These are phyloP conservation scores for Oligophagozyma castellii DNA, from an alignment of 1,139 yeast species.

Conservation along the genomic window DNA sequence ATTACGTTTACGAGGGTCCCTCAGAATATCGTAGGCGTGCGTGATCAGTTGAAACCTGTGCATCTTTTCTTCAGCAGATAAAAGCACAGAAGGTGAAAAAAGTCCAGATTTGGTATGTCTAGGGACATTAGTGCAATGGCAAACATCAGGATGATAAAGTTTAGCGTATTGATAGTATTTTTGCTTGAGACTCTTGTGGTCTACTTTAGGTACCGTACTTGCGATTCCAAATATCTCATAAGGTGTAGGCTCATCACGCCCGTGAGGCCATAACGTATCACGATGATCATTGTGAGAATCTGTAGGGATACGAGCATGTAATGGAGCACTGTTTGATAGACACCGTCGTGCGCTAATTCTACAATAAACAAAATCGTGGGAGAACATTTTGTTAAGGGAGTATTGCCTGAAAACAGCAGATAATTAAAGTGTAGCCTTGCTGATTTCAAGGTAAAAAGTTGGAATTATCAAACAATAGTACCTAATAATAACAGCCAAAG, in stretches of 20 bases:
- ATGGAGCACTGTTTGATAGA: no score
- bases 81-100: no score
- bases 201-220: slow-evolving; percentile 22
- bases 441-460: no score
- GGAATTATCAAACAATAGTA: no score
- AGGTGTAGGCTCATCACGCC: slow-evolving; percentile 53
- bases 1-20: slow-evolving; percentile 36
- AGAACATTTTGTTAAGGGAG: no score
- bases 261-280: slow-evolving; percentile 39
- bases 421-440: no score
- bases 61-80: slow-evolving; percentile 32
- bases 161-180: slow-evolving; percentile 57
- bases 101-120: slow-evolving; percentile 1
- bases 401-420: no score
- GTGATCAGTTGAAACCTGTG: slow-evolving; percentile 57
- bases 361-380: no score
- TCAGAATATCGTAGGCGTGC: slow-evolving; percentile 60
- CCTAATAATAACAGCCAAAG: no score
- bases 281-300: no score
- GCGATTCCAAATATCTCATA: slow-evolving; percentile 54
- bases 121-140: slow-evolving; percentile 20
- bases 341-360: no score
- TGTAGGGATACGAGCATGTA: no score
- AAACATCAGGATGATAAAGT: slow-evolving; percentile 76
- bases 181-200: slow-evolving; percentile 32